A percentile compares a stretch with the other conserved stretches of the same genome.
These are phyloP conservation scores for Hyparrhenia diplandra DNA, from an alignment of 176 grass and related monocot species.

Conservation along the genomic window DNA sequence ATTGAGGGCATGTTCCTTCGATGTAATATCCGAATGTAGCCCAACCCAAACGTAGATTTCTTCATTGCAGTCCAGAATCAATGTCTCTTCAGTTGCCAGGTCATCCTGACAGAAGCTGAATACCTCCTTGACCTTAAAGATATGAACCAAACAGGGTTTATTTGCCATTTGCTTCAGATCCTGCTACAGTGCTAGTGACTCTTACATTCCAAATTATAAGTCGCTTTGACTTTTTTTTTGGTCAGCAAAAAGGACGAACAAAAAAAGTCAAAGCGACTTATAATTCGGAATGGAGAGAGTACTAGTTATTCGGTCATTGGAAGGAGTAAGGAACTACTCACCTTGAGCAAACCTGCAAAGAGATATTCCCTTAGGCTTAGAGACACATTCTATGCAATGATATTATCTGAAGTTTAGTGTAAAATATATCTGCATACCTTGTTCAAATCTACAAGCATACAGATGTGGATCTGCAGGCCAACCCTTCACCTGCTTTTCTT, in stretches of 20 bases:
- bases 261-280: no score
- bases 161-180: background rate
- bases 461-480: conserved; percentile 59
- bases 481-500: conserved; percentile 49
- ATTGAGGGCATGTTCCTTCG: conserved; percentile 50
- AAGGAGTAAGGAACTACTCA: conserved; percentile 20
- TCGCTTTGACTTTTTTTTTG: no score
- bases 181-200: no score
- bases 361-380: conserved; percentile 19
- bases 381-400: background rate
- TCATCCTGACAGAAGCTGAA: conserved; percentile 92
- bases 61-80: conserved; percentile 62
- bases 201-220: no score
- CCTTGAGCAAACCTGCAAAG: conserved; percentile 53
- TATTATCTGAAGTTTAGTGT: background rate
- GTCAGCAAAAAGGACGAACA: no score
- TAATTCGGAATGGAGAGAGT: no score
- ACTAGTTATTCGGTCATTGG: no score
- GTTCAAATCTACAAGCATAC: conserved; percentile 53
- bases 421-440: conserved; percentile 43
- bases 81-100: conserved; percentile 69
- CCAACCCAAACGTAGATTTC: conserved; percentile 85
- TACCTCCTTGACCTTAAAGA: conserved; percentile 76
- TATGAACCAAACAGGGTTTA: background rate
- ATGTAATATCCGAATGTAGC: conserved; percentile 43